Evolutionary conservation across 2,329 filamentous ascomycete species (phyloP), one percentile per base, ranked within the genome.

Genomic region (Trichoderma harzianum): DNA sequence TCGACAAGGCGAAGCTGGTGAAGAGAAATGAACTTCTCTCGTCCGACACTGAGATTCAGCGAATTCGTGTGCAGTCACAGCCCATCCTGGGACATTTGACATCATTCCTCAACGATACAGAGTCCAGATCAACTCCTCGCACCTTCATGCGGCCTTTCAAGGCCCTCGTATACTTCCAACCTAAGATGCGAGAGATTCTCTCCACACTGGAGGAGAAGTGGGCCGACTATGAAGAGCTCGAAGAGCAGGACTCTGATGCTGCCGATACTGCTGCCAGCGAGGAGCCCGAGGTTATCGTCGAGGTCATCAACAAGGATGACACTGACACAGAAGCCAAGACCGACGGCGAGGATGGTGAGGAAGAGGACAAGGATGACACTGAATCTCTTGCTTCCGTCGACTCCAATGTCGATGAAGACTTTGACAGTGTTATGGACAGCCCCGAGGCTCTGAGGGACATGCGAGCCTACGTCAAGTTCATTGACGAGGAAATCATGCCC

Each of bases 111-210:
- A 81, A 81, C 65, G 80, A 82, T 61, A 80, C 78, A 5, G 80
- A 81, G 64, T 75, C 78, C 36, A 74, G 80, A 47, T 80, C 79
- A 1, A 79, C 77, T 2, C 81, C 82, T 6, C 78, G 81, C 6
- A 83, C 82, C 2, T 84, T 84, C 18, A 75, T 83, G 74, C 75
- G 81, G 0, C 83, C 83, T 0, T 84, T 84, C 76, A 82, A 82
- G 75, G 65, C 80, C 6, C 73, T 84, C 3, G 76, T 84, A 0
- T 81, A 82, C 76, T 82, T 81, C 68, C 83, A 84, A 60, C 80
- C 81, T 7, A 80, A 81, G 76, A 83, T 84, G 80, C 78, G 78
- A 26, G 79, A 82, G 65, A 78, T 80, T 5, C 79, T 84, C 1
- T 74, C 77, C 3, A 79, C 77, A 0, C 76, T 84, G 8, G 82